Base-by-base conservation (phyloP, 139 green algal genomes). In the Edaphochlamys debaryana region DNA sequence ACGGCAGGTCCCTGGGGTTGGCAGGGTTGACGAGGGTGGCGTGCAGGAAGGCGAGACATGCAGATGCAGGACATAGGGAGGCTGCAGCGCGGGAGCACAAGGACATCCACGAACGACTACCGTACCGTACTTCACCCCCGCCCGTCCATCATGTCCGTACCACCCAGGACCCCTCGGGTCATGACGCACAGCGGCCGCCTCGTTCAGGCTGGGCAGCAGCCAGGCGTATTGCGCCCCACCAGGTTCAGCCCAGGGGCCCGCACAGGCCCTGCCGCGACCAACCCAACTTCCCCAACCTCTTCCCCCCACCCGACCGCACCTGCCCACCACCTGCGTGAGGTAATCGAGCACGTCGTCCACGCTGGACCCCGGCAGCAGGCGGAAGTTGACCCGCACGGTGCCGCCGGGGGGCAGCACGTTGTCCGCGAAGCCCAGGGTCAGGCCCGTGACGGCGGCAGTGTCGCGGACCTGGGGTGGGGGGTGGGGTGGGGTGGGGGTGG, bases 341-440 rank as follows among this genome's bases (percentile, higher is more conserved):
- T 85, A 85, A 20, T 20, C 56, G 11, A 63, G 9, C 1, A 85
- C 5, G 0, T 34, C 7, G 17, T 29, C 20, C 52, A 37, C 36
- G n/a, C 60, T 58, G 60, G 42, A 50, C 58, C 92, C 90, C 67
- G 92, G 92, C 45, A 95, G 83, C 30, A 87, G 79, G 30, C 93
- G 78, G 78, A 92, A 91, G 83, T 96, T 96, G 64, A 95, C 67
- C 13, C 69, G 77, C 50, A 93, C 82, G 0, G 36, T 79, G 29
- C 67, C 93, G 5, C 36, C 45, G 13, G 73, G 70, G 11, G 93
- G 93, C 45, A 96, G 52, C 30, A 96, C 92, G 69, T 96, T 96
- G 56, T 92, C 86, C 22, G 90, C 92, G 17, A 87, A 52, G 67
- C 86, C 82, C 40, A 25, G 25, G 11, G 38, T 54, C 34, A 87